Percentiles rank a stretch among this genome's conserved stretches.
Evolutionary conservation across 768 basidiomycete genomes (phyloP).

Genomic region (Podaxis sp.): DNA sequence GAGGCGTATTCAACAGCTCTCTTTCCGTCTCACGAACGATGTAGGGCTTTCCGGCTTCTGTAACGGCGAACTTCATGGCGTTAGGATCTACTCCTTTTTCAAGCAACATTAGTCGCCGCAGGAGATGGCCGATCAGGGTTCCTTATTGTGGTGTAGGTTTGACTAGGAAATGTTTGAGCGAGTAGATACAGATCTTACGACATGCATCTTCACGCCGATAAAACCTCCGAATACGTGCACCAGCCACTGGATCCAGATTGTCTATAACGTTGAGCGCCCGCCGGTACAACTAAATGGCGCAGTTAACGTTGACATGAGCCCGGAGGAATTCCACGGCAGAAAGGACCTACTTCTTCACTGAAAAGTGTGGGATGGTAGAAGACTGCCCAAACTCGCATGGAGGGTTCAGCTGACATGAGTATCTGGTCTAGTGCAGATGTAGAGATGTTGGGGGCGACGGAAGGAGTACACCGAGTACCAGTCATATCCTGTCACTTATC

Average conservation of each 20-base stretch:
- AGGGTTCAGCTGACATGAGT: slow-evolving; percentile 13
- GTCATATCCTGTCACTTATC: background rate
- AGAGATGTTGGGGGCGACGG: background rate
- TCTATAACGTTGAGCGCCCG: slow-evolving; percentile 51
- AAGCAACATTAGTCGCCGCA: slow-evolving; percentile 63
- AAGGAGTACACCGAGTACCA: background rate
- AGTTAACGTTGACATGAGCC: slow-evolving; percentile 15
- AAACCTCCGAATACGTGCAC: slow-evolving; percentile 60
- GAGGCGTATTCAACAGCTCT: background rate
- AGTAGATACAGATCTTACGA: slow-evolving; percentile 42
- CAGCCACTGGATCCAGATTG: slow-evolving; percentile 48
- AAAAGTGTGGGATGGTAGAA: slow-evolving; percentile 40
- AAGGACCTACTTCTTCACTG: slow-evolving; percentile 38
- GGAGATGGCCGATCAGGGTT: slow-evolving; percentile 73
- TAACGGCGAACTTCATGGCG: slow-evolving; percentile 53
- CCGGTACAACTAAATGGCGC: slow-evolving; percentile 56
- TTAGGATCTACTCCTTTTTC: slow-evolving; percentile 51
- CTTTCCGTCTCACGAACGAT: slow-evolving; percentile 44
- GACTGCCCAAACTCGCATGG: slow-evolving; percentile 47
- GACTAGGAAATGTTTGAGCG: slow-evolving; percentile 7
- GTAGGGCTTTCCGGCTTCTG: slow-evolving; percentile 75
- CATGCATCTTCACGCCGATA: slow-evolving; percentile 75
- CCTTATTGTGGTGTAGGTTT: slow-evolving; percentile 41
- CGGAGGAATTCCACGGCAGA: slow-evolving; percentile 15
- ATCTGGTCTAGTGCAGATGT: background rate